Evolutionary conservation across 1,139 yeast species (phyloP), one percentile per base, ranked within the genome.

Genomic region (Candida tropicalis): DNA sequence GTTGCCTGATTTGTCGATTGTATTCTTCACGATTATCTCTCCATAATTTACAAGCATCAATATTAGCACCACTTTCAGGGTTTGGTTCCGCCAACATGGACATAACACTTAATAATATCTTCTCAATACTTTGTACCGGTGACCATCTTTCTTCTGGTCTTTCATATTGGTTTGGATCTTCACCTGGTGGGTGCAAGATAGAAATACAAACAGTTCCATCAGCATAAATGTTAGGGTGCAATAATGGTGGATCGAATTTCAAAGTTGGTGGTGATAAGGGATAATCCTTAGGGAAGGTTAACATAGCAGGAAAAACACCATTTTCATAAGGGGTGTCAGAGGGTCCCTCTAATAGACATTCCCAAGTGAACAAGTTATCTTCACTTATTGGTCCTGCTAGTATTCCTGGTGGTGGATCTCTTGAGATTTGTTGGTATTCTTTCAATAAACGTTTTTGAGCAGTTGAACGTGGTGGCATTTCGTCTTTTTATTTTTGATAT

Each of bases 11-110:
- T 47, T 77, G 79, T 47, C 68, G 65, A 55, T 85, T 78, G 59
- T 82, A 93, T 54, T 77, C 84, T 3, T 68, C 75, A 42, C 91
- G 73, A 61, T 88, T 72, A 53, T 88, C 96, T 62, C 99, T 77
- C 96, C 97, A 91, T 53, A 93, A 74, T 66, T 90, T 90, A 54
- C 96, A 88, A 2, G 99, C 99, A 59, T 93, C 99, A 44, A 93
- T 87, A 60, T 93, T 90, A 40, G 99, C 99, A 4, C 97, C 98
- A 57, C 96, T 86, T 63, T 91, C 98, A 24, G 89, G 87, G 60
- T 93, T 93, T 4, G 99, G 98, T 63, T 93, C 98, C 2, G 97
- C 96, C 52, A 93, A 75, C 97, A 93, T 91, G 56, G 96, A 87
- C 78, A 90, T 82, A 22, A 93, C 98, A 63, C 96, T 86, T 48